A percentile compares a stretch with the other conserved stretches of the same genome.
Conservation (phyloP, 2,329 filamentous ascomycete species). For the Penicillium hesseltinei region DNA sequence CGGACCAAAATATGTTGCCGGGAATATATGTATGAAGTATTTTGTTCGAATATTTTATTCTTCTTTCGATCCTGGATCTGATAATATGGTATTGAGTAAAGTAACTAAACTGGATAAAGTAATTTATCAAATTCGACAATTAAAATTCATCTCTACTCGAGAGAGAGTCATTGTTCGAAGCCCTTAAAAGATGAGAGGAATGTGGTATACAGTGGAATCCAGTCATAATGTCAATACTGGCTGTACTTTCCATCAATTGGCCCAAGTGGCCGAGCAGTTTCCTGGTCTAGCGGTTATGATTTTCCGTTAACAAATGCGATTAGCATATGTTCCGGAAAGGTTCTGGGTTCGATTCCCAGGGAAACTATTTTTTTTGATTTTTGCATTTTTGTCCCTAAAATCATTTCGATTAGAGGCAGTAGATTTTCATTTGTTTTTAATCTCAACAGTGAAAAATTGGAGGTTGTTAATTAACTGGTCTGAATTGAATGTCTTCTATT, state of each 20-base stretch:
- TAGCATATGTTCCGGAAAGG: constrained; percentile 3
- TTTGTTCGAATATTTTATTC: neutral
- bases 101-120: fast-evolving
- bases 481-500: neutral
- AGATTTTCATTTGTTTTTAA: too few species aligned
- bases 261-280: neutral
- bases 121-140: neutral
- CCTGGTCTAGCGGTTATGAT: constrained; percentile 12
- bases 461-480: too few species aligned
- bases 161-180: neutral
- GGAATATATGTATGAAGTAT: neutral
- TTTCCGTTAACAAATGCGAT: constrained; percentile 3
- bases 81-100: neutral
- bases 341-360: constrained; percentile 9
- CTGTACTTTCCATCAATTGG: neutral
- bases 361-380: constrained; percentile 6
- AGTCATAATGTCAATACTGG: neutral
- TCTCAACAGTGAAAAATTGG: too few species aligned
- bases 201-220: too few species aligned
- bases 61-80: neutral
- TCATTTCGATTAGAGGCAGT: too few species aligned
- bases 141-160: neutral
- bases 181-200: neutral
- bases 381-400: neutral
- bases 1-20: neutral